Conservation (phyloP, 1,284 basidiomycete genomes). For the Ceratobasidium papillatum region DNA sequence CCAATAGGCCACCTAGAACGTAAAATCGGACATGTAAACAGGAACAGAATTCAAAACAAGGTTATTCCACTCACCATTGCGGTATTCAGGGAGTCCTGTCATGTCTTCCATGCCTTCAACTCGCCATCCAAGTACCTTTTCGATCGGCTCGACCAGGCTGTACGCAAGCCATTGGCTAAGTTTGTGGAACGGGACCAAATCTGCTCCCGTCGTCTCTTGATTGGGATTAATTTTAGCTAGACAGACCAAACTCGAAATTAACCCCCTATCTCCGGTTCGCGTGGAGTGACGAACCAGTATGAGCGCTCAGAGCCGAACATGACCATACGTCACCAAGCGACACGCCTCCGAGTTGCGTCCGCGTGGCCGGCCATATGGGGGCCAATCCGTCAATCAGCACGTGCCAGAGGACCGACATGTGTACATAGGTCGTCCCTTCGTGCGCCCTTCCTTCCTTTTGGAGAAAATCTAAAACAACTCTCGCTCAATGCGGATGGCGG, state of each 20-base stretch:
- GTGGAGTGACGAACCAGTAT: background rate
- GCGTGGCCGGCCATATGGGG: conserved; percentile 88
- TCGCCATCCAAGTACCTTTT: conserved; percentile 78
- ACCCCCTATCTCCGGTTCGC: background rate
- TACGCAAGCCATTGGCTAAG: conserved; percentile 93
- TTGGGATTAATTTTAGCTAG: conserved; percentile 34
- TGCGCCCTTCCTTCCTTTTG: conserved; percentile 46
- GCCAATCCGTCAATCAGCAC: conserved; percentile 84
- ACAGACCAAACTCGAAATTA: conserved; percentile 34
- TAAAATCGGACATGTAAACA: background rate
- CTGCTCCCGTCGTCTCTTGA: conserved; percentile 61
- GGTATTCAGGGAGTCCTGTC: conserved; percentile 89
- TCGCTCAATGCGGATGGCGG: conserved; percentile 19
- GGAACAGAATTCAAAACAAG: background rate
- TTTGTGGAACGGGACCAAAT: conserved; percentile 94
- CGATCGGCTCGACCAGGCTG: conserved; percentile 83
- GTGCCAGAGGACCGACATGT: conserved; percentile 79
- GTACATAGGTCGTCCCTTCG: conserved; percentile 56
- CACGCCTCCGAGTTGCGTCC: conserved; percentile 69
- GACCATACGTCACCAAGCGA: conserved; percentile 93
- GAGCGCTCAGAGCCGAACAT: conserved; percentile 63
- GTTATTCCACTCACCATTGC: conserved; percentile 68
- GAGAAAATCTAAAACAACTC: conserved; percentile 38
- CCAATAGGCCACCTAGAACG: conserved; percentile 77
- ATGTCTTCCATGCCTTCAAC: conserved; percentile 78